Evolutionary conservation across 257 asterid genomes (phyloP).

Genomic region (Solanum megistacrolobum): DNA sequence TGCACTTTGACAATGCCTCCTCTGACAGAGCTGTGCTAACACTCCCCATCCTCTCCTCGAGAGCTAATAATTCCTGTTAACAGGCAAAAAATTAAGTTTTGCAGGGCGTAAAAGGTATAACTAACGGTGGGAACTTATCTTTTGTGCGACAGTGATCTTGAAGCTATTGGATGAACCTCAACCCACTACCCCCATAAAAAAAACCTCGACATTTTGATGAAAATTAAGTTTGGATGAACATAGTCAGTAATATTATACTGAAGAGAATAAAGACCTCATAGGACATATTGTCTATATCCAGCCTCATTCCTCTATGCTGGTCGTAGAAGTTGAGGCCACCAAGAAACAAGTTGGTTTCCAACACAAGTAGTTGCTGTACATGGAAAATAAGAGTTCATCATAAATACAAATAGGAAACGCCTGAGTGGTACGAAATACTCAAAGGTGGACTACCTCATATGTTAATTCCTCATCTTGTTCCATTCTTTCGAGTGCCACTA

Average conservation of each 20-base stretch:
- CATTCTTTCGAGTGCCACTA: slow-evolving; percentile 73
- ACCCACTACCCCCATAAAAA: background rate
- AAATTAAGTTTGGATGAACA: background rate
- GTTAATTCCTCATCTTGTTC: slow-evolving; percentile 56
- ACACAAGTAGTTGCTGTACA: slow-evolving; percentile 52
- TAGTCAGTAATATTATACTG: background rate
- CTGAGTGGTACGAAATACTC: background rate
- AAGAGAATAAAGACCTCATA: slow-evolving; percentile 55
- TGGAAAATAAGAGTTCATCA: background rate
- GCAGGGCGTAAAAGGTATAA: background rate
- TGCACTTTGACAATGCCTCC: slow-evolving; percentile 61
- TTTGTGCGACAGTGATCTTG: background rate
- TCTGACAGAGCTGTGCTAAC: slow-evolving; percentile 86
- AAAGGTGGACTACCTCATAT: slow-evolving; percentile 45
- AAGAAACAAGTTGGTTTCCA: slow-evolving; percentile 58
- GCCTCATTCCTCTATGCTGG: slow-evolving; percentile 79
- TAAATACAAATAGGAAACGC: background rate
- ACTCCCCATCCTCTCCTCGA: slow-evolving; percentile 87
- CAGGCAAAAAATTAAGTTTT: background rate
- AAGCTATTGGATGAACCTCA: background rate
- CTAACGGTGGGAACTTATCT: background rate
- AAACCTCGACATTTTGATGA: background rate
- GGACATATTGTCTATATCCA: slow-evolving; percentile 91
- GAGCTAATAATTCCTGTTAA: slow-evolving; percentile 75
- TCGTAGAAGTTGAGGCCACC: slow-evolving; percentile 61